A percentile compares a stretch with the other conserved stretches of the same genome.
Conservation (phyloP, 2,329 filamentous ascomycete species). For the Alternaria dauci region DNA sequence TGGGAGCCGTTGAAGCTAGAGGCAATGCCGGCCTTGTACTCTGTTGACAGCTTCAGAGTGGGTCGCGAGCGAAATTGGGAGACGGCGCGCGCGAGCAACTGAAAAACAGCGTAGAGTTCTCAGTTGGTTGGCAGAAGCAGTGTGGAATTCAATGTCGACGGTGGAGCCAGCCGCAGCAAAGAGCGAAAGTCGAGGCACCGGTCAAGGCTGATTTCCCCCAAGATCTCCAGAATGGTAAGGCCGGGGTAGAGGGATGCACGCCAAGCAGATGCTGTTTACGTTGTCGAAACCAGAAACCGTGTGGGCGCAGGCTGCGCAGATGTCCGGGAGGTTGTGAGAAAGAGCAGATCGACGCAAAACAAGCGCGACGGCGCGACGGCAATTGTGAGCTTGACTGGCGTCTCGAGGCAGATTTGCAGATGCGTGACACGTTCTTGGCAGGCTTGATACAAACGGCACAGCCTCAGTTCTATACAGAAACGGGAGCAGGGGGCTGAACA, state of each 20-base stretch:
- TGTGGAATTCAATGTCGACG: constrained; percentile 31
- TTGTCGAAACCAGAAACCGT: constrained; percentile 28
- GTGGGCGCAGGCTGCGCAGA: constrained; percentile 27
- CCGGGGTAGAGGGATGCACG: constrained; percentile 37
- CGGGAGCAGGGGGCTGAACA: constrained; percentile 28
- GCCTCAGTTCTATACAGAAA: constrained; percentile 42
- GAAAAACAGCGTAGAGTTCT: constrained; percentile 24
- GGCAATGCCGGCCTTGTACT: constrained; percentile 43
- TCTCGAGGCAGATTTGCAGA: constrained; percentile 49
- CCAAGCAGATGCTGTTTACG: constrained; percentile 37
- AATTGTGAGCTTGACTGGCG: constrained; percentile 38
- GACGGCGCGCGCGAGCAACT: constrained; percentile 36
- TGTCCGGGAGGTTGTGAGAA: constrained; percentile 23
- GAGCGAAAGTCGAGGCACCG: constrained; percentile 40
- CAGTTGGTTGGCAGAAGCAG: constrained; percentile 35
- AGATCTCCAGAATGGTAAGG: constrained; percentile 34
- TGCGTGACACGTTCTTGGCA: constrained; percentile 40
- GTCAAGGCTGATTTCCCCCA: constrained; percentile 49
- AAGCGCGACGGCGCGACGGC: constrained; percentile 43
- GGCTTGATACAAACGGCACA: constrained; percentile 45
- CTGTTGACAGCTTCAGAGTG: constrained; percentile 37
- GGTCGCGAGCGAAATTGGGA: constrained; percentile 30
- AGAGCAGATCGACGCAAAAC: constrained; percentile 32
- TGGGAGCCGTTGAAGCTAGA: constrained; percentile 39
- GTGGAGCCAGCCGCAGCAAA: constrained; percentile 42